phyloP scores from a whole-genome alignment of 176 grass and related monocot genomes.

The Pontederia crassipes region DNA sequence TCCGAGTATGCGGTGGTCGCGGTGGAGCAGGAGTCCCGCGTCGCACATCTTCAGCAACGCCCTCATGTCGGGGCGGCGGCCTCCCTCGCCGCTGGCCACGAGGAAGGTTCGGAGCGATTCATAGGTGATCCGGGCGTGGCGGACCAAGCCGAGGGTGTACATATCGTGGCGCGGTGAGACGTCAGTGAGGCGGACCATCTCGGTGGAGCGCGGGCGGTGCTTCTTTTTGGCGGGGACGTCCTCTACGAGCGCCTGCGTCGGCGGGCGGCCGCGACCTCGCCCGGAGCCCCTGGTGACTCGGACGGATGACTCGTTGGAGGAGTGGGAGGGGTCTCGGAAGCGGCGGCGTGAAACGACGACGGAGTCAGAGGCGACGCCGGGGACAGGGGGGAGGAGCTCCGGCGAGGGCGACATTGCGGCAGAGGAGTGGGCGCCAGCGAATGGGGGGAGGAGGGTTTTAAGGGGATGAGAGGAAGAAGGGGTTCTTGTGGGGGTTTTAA shows the following conservation, averaged over 20 bases:
- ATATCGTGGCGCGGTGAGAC: slow-evolving; percentile 18
- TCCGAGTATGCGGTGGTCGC: slow-evolving; percentile 49
- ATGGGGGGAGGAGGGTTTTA: neutral
- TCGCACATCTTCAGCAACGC: slow-evolving; percentile 26
- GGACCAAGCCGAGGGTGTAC: slow-evolving; percentile 36
- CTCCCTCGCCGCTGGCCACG: slow-evolving; percentile 10
- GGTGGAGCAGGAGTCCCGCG: slow-evolving; percentile 39
- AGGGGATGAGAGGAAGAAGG: neutral
- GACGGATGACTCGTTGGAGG: no score
- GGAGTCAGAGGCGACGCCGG: neutral
- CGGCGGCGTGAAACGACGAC: neutral
- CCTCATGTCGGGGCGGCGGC: slow-evolving; percentile 21
- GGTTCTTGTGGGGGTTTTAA: no score
- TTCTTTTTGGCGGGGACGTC: slow-evolving; percentile 23
- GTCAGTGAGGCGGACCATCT: slow-evolving; percentile 49
- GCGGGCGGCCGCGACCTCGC: no score
- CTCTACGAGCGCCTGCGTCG: no score
- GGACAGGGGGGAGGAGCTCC: neutral
- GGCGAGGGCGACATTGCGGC: neutral
- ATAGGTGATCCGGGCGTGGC: slow-evolving; percentile 64
- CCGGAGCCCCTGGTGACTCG: no score
- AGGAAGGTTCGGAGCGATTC: slow-evolving; percentile 49
- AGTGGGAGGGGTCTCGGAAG: no score
- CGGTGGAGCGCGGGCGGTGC: slow-evolving; percentile 23
- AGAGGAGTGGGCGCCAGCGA: neutral